These are phyloP conservation scores for Lactifluus rugatus DNA, from an alignment of 768 basidiomycete genomes.

Conservation along the genomic window DNA sequence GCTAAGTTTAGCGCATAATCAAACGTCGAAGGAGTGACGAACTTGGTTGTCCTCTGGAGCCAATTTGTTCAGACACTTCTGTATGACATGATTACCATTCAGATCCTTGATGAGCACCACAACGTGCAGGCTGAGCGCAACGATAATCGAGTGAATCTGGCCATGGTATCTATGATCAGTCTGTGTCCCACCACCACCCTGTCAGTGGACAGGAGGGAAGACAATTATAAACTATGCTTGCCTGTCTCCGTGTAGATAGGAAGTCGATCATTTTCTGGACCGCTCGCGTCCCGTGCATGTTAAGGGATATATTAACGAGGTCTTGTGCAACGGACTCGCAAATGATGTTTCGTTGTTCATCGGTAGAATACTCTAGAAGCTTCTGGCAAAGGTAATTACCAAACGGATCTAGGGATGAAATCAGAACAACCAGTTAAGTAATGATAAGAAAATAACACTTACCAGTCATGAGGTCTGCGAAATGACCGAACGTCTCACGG, in stretches of 20 bases:
- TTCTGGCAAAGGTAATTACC: slow-evolving; percentile 99
- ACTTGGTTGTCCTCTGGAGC: slow-evolving; percentile 98
- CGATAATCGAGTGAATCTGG: slow-evolving; percentile 95
- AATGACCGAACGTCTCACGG: slow-evolving; percentile 94
- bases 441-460: slow-evolving; percentile 21
- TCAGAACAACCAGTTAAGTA: neutral
- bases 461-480: slow-evolving; percentile 98
- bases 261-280: slow-evolving; percentile 99
- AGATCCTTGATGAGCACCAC: slow-evolving; percentile 98
- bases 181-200: slow-evolving; percentile 36
- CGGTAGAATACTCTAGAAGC: slow-evolving; percentile 90
- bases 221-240: slow-evolving; percentile 34
- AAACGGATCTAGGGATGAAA: slow-evolving; percentile 66
- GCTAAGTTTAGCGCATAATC: neutral
- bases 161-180: slow-evolving; percentile 74
- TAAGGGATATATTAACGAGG: slow-evolving; percentile 93
- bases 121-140: slow-evolving; percentile 93
- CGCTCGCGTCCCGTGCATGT: slow-evolving; percentile 99
- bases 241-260: slow-evolving; percentile 89
- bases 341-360: slow-evolving; percentile 93
- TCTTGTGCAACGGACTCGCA: slow-evolving; percentile 98
- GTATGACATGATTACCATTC: slow-evolving; percentile 96
- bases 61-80: slow-evolving; percentile 97
- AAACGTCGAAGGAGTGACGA: slow-evolving; percentile 13
- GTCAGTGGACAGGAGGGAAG: slow-evolving; percentile 43